These are phyloP conservation scores for Ceratocystis destructans DNA, from an alignment of 2,329 filamentous ascomycete genomes.

Conservation along the genomic window DNA sequence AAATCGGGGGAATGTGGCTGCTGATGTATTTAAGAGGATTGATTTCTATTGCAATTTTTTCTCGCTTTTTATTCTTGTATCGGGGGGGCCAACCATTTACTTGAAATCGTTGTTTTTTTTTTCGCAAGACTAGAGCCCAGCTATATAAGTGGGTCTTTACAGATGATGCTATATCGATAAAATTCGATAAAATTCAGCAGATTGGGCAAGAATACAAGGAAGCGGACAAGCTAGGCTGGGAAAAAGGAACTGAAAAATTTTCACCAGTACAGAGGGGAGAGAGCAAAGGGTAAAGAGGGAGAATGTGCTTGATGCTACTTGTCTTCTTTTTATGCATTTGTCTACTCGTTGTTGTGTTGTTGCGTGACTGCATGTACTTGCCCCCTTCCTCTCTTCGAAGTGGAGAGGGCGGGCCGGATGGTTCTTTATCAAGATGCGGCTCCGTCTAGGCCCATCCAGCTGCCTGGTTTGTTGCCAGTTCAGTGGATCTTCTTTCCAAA, in stretches of 20 bases:
- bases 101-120: not conserved
- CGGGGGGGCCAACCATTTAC: not conserved
- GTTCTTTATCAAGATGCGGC: not conserved
- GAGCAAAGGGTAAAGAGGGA: not conserved
- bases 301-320: not conserved
- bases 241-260: not conserved
- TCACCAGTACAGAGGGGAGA: not conserved
- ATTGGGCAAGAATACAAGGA: not conserved
- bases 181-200: constrained; percentile 1
- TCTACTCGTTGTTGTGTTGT: not conserved
- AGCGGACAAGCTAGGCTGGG: not conserved
- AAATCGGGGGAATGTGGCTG: constrained; percentile 16
- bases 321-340: not conserved
- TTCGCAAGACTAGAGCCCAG: not conserved
- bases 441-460: not conserved
- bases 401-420: not conserved
- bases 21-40: constrained; percentile 13
- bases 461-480: not conserved
- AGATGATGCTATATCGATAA: not conserved
- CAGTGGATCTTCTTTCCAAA: not conserved
- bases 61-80: not conserved
- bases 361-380: not conserved
- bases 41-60: constrained; percentile 4
- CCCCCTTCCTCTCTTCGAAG: not conserved
- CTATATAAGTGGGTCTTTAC: not conserved